Percentiles rank a stretch among this genome's conserved stretches.
Evolutionary conservation across 2,329 filamentous ascomycete species (phyloP).

Genomic region (Penicillium sp.): DNA sequence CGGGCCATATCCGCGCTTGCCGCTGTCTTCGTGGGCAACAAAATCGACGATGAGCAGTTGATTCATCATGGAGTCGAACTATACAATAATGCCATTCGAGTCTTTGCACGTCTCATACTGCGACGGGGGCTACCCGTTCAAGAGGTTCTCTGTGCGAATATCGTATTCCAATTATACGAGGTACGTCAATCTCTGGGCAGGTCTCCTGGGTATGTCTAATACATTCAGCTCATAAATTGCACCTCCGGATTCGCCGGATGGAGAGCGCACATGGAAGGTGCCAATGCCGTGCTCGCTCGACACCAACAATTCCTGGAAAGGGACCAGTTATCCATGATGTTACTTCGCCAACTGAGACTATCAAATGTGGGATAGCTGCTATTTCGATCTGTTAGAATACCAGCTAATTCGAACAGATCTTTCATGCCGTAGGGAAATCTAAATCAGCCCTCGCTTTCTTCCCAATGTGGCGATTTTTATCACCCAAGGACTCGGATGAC

Average conservation of each 20-base stretch:
- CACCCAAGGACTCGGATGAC: conserved; percentile 1
- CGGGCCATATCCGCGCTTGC: conserved; percentile 15
- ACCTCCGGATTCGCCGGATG: conserved; percentile 14
- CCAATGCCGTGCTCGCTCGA: conserved; percentile 15
- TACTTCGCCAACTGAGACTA: conserved; percentile 14
- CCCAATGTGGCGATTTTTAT: conserved; percentile 9
- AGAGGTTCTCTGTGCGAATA: conserved; percentile 15
- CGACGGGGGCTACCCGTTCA: conserved; percentile 8
- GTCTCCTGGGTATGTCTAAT: not conserved
- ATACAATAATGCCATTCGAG: conserved; percentile 14
- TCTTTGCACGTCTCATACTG: conserved; percentile 10
- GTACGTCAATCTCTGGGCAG: not conserved
- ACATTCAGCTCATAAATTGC: conserved; percentile 10
- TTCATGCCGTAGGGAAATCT: conserved; percentile 16
- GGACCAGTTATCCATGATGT: conserved; percentile 9
- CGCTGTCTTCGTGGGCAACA: conserved; percentile 16
- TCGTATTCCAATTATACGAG: conserved; percentile 17
- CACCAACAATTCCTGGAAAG: conserved; percentile 7
- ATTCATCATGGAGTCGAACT: conserved; percentile 8
- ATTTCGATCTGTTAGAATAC: not conserved
- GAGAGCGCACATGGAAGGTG: conserved; percentile 18
- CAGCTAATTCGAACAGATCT: conserved; percentile 5
- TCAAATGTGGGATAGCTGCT: conserved; percentile 5
- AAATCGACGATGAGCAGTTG: conserved; percentile 10
- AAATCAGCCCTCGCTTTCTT: conserved; percentile 11